phyloP scores from a whole-genome alignment of 345 rosid species.

The Aurinia saxatilis region DNA sequence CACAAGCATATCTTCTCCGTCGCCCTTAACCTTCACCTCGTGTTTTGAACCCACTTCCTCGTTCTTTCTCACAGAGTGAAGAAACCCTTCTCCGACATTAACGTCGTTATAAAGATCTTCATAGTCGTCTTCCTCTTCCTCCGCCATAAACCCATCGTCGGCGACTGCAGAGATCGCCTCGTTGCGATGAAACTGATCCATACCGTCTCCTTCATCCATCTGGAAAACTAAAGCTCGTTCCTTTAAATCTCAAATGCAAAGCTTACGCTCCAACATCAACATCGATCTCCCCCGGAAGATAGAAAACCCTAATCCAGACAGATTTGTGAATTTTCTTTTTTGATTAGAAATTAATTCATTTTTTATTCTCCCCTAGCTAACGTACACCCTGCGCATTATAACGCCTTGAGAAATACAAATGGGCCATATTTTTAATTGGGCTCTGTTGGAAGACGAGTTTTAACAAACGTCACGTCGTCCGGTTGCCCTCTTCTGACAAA shows the following conservation, averaged over 20 bases:
- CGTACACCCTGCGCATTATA: constrained; percentile 11
- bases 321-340: constrained; percentile 26
- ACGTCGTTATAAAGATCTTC: constrained; percentile 81
- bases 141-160: constrained; percentile 58
- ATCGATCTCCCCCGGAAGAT: neutral
- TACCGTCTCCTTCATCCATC: constrained; percentile 46
- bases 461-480: constrained; percentile 1
- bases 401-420: neutral
- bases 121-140: constrained; percentile 72
- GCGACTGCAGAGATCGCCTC: constrained; percentile 68
- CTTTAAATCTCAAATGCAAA: constrained; percentile 4
- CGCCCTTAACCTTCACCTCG: constrained; percentile 4
- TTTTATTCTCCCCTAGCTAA: neutral
- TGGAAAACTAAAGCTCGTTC: neutral
- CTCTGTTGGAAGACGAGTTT: neutral
- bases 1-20: constrained; percentile 16
- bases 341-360: neutral
- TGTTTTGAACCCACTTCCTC: constrained; percentile 36
- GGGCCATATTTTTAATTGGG: constrained; percentile 6
- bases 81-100: constrained; percentile 74
- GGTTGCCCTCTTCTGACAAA: constrained; percentile 18
- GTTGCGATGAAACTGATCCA: constrained; percentile 58
- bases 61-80: constrained; percentile 49
- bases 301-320: constrained; percentile 45
- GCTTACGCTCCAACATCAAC: neutral